phyloP scores from a whole-genome alignment of 169 alveolate species.

The Plasmodium vivax region DNA sequence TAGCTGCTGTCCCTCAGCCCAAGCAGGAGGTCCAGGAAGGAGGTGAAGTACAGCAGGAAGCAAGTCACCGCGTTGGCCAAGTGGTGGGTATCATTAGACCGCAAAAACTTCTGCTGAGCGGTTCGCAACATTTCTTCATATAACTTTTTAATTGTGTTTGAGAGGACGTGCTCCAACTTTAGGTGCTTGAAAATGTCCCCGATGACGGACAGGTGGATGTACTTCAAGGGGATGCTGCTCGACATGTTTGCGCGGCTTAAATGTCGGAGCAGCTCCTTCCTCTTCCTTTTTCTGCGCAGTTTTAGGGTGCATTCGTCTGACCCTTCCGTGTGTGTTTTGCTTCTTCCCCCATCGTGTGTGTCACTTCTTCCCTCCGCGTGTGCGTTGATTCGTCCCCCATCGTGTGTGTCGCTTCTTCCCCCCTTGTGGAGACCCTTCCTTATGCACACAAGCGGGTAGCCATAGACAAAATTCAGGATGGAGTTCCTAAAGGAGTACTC shows the following conservation, averaged over 20 bases:
- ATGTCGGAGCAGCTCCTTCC: slow-evolving; percentile 3
- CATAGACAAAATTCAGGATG: slow-evolving; percentile 61
- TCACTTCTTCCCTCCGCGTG: not conserved
- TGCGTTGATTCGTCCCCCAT: not conserved
- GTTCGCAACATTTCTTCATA: slow-evolving; percentile 40
- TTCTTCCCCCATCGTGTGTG: not conserved
- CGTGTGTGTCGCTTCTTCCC: not conserved
- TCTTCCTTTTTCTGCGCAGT: slow-evolving; percentile 1
- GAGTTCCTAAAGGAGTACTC: slow-evolving; percentile 51
- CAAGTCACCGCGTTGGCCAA: slow-evolving; percentile 8
- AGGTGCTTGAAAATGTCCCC: slow-evolving; percentile 28
- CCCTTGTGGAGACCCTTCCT: not conserved
- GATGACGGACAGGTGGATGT: slow-evolving; percentile 59
- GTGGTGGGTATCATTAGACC: slow-evolving; percentile 6
- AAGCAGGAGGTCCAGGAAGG: slow-evolving; percentile 26
- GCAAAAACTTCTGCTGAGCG: slow-evolving; percentile 2
- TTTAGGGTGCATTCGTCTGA: not conserved
- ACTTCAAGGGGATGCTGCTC: slow-evolving; percentile 54
- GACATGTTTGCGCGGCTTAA: slow-evolving; percentile 5
- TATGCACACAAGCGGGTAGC: slow-evolving; percentile 41
- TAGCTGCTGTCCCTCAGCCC: slow-evolving; percentile 34
- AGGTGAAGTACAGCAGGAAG: slow-evolving; percentile 33
- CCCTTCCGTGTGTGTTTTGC: not conserved
- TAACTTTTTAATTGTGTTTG: slow-evolving; percentile 14
- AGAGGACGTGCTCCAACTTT: slow-evolving; percentile 36